These are phyloP conservation scores for Microascus cirrosus DNA, from an alignment of 2,329 filamentous ascomycete species.

Conservation along the genomic window DNA sequence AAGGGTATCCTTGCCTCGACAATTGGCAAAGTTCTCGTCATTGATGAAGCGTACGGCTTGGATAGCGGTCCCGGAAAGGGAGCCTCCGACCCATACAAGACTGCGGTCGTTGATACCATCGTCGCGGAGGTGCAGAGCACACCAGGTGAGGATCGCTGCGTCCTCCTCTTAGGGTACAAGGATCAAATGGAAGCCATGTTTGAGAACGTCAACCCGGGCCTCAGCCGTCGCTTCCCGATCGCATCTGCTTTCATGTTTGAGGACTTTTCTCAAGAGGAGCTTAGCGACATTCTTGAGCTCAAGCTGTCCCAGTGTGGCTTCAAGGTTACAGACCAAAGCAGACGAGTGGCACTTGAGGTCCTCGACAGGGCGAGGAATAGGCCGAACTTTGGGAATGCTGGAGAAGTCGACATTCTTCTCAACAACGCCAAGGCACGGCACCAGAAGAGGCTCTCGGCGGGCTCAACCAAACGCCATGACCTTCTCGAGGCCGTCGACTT, in stretches of 20 bases:
- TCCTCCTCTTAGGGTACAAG: constrained; percentile 60
- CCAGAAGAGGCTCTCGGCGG: constrained; percentile 33
- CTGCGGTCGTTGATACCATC: constrained; percentile 60
- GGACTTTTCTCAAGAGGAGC: constrained; percentile 50
- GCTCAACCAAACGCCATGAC: constrained; percentile 24
- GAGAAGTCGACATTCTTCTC: constrained; percentile 64
- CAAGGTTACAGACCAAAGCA: constrained; percentile 37
- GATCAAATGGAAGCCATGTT: constrained; percentile 64
- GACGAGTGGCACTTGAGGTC: constrained; percentile 43
- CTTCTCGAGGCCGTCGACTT: constrained; percentile 69
- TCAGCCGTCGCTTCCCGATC: constrained; percentile 54
- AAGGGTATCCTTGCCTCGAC: constrained; percentile 59
- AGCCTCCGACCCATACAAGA: constrained; percentile 38
- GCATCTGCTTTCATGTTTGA: constrained; percentile 55
- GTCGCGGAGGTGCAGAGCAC: constrained; percentile 63
- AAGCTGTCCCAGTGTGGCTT: constrained; percentile 46
- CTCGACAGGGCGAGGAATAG: constrained; percentile 43
- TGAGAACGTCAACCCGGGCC: constrained; percentile 59
- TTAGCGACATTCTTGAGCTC: constrained; percentile 46
- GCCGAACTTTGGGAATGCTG: constrained; percentile 60
- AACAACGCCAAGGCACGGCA: constrained; percentile 39
- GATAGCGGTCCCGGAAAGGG: constrained; percentile 42
- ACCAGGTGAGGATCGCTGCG: constrained; percentile 61
- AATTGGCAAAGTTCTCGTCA: constrained; percentile 63
- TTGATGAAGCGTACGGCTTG: constrained; percentile 70